Evolutionary conservation across 2,329 filamentous ascomycete genomes (phyloP), one percentile per base, ranked within the genome.

Genomic region (Colletotrichum incanum): DNA sequence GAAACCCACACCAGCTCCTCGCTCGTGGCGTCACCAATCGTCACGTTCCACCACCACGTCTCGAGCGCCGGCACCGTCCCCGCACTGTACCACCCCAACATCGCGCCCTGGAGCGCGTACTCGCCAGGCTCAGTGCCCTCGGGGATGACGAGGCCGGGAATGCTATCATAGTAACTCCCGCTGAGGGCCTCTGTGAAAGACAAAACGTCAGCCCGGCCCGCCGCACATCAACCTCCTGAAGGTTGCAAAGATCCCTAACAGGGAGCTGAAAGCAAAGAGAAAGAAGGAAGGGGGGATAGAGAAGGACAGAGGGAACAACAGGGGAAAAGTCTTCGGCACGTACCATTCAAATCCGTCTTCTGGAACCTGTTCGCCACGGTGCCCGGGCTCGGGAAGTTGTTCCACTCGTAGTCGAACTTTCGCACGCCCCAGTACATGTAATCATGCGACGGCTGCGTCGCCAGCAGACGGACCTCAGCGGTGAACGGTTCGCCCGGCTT

Each of bases 41-140:
- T 67, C 8, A 67, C 45, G 37, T 67, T 54, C 65, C 65, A 67
- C 49, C 54, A 67, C 41, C 45, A 67, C 37, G 65, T 60, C 55
- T 67, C 65, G 28, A 67, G 23, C 23, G 11, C 34, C 34, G 55
- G 65, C 0, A 3, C 7, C 12, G 39, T 28, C 20, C 18, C 16
- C 20, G 18, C 43, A 14, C 55, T 31, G 11, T 16, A 12, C 43
- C 49, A 67, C 20, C 49, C 31, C 54, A 67, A 16, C 11, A 67
- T 61, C 47, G 60, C 55, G 20, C 54, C 65, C 55, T 61, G 65
- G 56, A 67, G 60, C 0, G 41, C 16, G 43, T 50, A 59, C 1
- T 54, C 43, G 1, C 65, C 65, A 16, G 54, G 31, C 9, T 18
- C 28, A 37, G 23, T 26, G 31, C 28, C 28, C 43, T 61, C 43